Percentiles rank a stretch among this genome's conserved stretches.
Conservation (phyloP, 371 early-diverging fungal genomes). For the Nosema muscidifuracis region DNA sequence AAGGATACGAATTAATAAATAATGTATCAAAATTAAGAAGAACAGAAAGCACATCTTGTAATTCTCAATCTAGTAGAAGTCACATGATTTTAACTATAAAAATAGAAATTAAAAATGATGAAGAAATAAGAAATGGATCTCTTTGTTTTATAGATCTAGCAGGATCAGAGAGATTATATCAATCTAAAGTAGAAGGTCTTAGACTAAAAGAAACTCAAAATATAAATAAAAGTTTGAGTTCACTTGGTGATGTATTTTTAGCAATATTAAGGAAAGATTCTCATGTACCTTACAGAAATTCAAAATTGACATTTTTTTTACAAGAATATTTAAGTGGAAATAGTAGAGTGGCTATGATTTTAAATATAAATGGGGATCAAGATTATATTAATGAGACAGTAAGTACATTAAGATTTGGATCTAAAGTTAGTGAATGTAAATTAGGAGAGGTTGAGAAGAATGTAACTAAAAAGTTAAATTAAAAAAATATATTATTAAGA, state of each 20-base stretch:
- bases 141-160: conserved; percentile 94
- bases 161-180: conserved; percentile 87
- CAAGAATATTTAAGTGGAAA: conserved; percentile 77
- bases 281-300: conserved; percentile 90
- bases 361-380: conserved; percentile 75
- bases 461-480: conserved; percentile 14
- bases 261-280: conserved; percentile 69
- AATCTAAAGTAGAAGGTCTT: conserved; percentile 78
- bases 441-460: conserved; percentile 39
- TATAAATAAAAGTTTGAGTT: conserved; percentile 85
- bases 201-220: conserved; percentile 83
- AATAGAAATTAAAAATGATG: conserved; percentile 69
- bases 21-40: conserved; percentile 70
- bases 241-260: conserved; percentile 82
- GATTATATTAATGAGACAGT: conserved; percentile 74
- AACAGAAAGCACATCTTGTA: conserved; percentile 80
- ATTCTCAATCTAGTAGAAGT: conserved; percentile 82
- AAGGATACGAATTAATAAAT: conserved; percentile 19
- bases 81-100: conserved; percentile 71
- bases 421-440: conserved; percentile 69
- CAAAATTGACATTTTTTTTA: conserved; percentile 82
- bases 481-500: neutral
- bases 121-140: conserved; percentile 69
- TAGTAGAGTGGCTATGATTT: conserved; percentile 93
- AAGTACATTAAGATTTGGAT: conserved; percentile 84